A percentile compares a stretch with the other conserved stretches of the same genome.
Evolutionary conservation across 2,329 filamentous ascomycete genomes (phyloP).

Genomic region (Fonsecaea pugnacius): DNA sequence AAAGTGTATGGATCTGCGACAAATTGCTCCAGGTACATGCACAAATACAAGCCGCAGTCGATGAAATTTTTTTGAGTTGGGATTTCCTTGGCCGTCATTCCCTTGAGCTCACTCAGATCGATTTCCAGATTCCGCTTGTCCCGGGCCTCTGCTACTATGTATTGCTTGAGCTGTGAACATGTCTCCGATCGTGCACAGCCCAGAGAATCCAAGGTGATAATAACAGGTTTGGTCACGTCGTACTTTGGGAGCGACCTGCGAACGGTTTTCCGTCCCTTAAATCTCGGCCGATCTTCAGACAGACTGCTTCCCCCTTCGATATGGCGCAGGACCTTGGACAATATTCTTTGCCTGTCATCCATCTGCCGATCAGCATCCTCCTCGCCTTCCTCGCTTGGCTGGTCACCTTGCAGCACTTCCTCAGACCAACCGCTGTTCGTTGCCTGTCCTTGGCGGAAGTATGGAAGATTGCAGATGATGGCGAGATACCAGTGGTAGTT

Average conservation of each 20-base stretch:
- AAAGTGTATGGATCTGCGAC: slow-evolving; percentile 74
- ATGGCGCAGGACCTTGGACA: slow-evolving; percentile 22
- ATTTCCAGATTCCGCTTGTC: slow-evolving; percentile 53
- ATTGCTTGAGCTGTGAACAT: slow-evolving; percentile 69
- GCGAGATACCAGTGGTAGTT: slow-evolving; percentile 89
- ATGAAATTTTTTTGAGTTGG: slow-evolving; percentile 81
- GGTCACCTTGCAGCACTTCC: not conserved
- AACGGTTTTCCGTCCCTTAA: slow-evolving; percentile 39
- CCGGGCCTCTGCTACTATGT: slow-evolving; percentile 73
- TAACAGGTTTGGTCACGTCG: slow-evolving; percentile 64
- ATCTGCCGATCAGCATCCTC: slow-evolving; percentile 6
- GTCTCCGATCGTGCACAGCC: slow-evolving; percentile 67
- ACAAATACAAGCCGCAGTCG: slow-evolving; percentile 86
- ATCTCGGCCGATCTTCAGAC: slow-evolving; percentile 23
- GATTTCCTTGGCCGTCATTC: slow-evolving; percentile 73
- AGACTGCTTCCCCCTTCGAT: slow-evolving; percentile 29
- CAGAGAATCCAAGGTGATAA: slow-evolving; percentile 88
- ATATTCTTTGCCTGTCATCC: slow-evolving; percentile 26
- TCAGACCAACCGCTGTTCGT: slow-evolving; percentile 31
- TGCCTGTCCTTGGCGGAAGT: slow-evolving; percentile 19
- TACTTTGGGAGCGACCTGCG: slow-evolving; percentile 46
- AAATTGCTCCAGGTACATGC: slow-evolving; percentile 84
- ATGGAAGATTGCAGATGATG: slow-evolving; percentile 81
- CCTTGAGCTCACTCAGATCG: slow-evolving; percentile 55
- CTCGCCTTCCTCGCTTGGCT: slow-evolving; percentile 7